Percentiles rank a stretch among this genome's conserved stretches.
These are phyloP conservation scores for Lagerstroemia speciosa DNA, from an alignment of 345 rosid species.

Conservation along the genomic window DNA sequence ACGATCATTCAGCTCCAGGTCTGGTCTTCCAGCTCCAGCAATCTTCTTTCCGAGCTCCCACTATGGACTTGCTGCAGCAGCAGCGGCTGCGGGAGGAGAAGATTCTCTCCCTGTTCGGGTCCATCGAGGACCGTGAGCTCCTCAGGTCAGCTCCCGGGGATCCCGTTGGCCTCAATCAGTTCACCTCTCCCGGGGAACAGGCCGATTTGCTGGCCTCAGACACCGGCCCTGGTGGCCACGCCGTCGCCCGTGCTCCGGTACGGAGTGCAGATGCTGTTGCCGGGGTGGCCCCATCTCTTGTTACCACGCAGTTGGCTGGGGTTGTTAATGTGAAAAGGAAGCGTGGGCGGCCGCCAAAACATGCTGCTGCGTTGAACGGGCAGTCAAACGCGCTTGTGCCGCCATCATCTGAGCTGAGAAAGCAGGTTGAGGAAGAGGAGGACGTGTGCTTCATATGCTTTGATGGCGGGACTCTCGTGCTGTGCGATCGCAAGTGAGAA, in stretches of 20 bases:
- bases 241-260: conserved; percentile 1
- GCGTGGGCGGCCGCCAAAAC: conserved; percentile 70
- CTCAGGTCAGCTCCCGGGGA: conserved; percentile 14
- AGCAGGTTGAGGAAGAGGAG: conserved; percentile 56
- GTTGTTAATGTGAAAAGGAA: conserved; percentile 34
- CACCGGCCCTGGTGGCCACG: not conserved
- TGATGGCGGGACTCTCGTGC: conserved; percentile 96
- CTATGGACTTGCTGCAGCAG: conserved; percentile 24
- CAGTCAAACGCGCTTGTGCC: conserved; percentile 9
- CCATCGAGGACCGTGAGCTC: conserved; percentile 8
- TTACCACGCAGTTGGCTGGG: conserved; percentile 10
- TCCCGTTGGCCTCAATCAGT: conserved; percentile 47
- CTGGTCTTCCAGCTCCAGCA: not conserved
- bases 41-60: not conserved
- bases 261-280: conserved; percentile 14
- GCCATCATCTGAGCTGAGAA: conserved; percentile 6
- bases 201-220: conserved; percentile 30
- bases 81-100: conserved; percentile 15
- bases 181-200: conserved; percentile 29
- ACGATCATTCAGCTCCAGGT: not conserved
- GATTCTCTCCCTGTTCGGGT: conserved; percentile 9
- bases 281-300: conserved; percentile 6
- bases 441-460: conserved; percentile 98
- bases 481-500: conserved; percentile 85
- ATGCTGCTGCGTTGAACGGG: conserved; percentile 4